Percentiles rank a stretch among this genome's conserved stretches.
Conservation (phyloP, 805 yeast species). For the Lipomyces starkeyi region DNA sequence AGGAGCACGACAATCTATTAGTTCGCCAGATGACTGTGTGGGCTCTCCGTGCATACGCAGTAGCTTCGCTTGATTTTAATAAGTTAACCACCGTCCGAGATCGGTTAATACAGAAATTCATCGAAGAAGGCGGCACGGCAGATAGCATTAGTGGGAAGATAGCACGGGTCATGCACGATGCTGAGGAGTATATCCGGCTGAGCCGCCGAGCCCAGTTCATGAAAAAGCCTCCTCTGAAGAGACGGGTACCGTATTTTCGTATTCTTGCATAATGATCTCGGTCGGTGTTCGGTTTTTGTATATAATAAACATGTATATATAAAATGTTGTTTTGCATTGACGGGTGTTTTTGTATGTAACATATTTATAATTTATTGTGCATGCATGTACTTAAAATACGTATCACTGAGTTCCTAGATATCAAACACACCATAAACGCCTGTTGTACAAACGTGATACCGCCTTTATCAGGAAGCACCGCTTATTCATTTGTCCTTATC, state of each 20-base stretch:
- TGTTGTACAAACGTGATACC: not conserved
- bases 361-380: not conserved
- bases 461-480: not conserved
- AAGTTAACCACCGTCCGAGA: conserved; percentile 9
- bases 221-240: not conserved
- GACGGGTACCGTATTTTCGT: conserved; percentile 11
- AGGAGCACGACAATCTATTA: conserved; percentile 3
- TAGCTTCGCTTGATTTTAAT: conserved; percentile 6
- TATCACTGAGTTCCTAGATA: not conserved
- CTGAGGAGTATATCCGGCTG: conserved; percentile 1
- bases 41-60: conserved; percentile 24
- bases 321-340: not conserved
- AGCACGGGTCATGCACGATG: conserved; percentile 8
- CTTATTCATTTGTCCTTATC: conserved; percentile 4
- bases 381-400: not conserved
- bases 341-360: conserved; percentile 7
- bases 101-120: conserved; percentile 7
- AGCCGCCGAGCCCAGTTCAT: not conserved
- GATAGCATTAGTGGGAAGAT: conserved; percentile 15
- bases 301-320: not conserved
- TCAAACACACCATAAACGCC: not conserved
- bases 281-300: not conserved
- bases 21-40: conserved; percentile 21
- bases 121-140: conserved; percentile 7
- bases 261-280: conserved; percentile 2